Base-by-base conservation (phyloP, 1,139 yeast species). In the Hansenula lynferdii region DNA sequence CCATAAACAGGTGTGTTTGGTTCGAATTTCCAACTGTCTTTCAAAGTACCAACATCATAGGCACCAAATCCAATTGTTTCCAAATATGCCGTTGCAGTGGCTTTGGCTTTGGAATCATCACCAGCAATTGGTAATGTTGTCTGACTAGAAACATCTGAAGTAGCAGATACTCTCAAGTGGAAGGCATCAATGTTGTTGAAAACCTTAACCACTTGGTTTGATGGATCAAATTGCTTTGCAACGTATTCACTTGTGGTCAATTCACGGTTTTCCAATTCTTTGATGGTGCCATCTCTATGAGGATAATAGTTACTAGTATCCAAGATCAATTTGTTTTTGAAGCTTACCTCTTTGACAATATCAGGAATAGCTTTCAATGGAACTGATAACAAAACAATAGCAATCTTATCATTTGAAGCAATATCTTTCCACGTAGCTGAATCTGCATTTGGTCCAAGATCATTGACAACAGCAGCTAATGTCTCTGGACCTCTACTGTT, bases 91-190 rank as follows among this genome's bases (percentile, higher is more conserved):
- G 34, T 31, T 3, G 28, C 26, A 6, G 4, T 6, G 2, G 10
- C 12, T n/a, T 31, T 31, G 8, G 34, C 27, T 4, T 23, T 18
- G 3, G 21, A 6, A 6, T 21, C 16, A 17, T 31, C 34, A 31
- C 34, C 28, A 8, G 34, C 27, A 12, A 31, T 31, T 31, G 34
- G 34, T 17, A 31, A 23, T 14, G 23, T 23, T 3, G 34, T 31
- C 18, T 23, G 27, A n/a, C 23, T 23, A 10, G 34, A 22, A 8
- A 15, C 21, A 16, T 31, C 34, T 7, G 11, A 12, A 1, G 34
- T 31, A n/a, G 27, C 27, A 21, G 18, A 14, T 12, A 17, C 15
- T 16, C 14, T 16, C 8, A 31, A 23, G 17, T 31, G 34, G 9
- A 31, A 14, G 12, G 34, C 14, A 18, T 9, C 27, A n/a, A 31